These are phyloP conservation scores for Neodidymelliopsis sp. DNA, from an alignment of 2,329 filamentous ascomycete species.

Conservation along the genomic window DNA sequence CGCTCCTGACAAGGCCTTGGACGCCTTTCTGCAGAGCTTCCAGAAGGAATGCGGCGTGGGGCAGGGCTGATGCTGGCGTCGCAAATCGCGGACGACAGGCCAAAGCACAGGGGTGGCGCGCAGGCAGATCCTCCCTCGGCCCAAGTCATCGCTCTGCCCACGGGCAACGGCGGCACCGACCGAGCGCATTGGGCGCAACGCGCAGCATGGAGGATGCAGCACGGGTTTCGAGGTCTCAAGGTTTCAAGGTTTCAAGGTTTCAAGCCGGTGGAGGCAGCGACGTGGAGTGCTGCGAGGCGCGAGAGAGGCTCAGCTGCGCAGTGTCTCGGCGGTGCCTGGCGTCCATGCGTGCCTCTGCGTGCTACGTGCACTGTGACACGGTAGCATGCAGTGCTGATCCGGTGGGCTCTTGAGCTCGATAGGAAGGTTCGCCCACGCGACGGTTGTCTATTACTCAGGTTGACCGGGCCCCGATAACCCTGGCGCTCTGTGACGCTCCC, in stretches of 20 bases:
- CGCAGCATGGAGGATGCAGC: too few species aligned
- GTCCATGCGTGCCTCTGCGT: constrained; percentile 8
- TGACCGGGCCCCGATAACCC: constrained; percentile 27
- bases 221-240: too few species aligned
- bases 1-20: constrained; percentile 1
- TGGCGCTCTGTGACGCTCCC: constrained; percentile 11
- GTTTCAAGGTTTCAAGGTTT: too few species aligned
- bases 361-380: constrained; percentile 8
- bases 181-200: not conserved
- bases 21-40: constrained; percentile 8
- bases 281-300: constrained; percentile 4
- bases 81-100: constrained; percentile 18
- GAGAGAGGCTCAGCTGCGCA: constrained; percentile 5
- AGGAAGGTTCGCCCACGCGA: constrained; percentile 32
- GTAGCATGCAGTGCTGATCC: constrained; percentile 19
- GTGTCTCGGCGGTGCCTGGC: constrained; percentile 20
- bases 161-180: constrained; percentile 1
- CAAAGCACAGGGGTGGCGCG: constrained; percentile 5
- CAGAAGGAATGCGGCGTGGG: constrained; percentile 17
- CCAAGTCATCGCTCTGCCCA: too few species aligned
- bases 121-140: not conserved
- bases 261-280: constrained; percentile 9
- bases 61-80: constrained; percentile 19
- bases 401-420: constrained; percentile 20
- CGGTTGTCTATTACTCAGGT: constrained; percentile 22